Evolutionary conservation across 2,329 filamentous ascomycete species (phyloP).

Genomic region (Colletotrichum kahawae): DNA sequence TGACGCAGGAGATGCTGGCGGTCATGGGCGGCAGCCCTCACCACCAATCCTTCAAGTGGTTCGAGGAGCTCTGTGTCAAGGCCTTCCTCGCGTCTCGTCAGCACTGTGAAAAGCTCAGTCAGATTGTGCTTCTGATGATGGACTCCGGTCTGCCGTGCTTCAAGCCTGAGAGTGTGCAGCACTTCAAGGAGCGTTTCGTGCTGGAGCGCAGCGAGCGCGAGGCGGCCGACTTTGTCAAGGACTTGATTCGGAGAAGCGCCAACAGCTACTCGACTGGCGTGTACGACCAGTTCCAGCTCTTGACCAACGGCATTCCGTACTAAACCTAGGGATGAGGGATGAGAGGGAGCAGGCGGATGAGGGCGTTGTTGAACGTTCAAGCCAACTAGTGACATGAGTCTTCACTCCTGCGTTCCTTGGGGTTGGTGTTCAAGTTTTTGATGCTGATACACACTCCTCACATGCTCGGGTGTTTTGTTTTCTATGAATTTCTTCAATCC

Average conservation of each 20-base stretch:
- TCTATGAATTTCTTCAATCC: neutral
- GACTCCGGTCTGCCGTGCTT: conserved; percentile 97
- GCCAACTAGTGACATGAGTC: neutral
- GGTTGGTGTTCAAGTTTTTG: neutral
- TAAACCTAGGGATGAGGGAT: conserved; percentile 41
- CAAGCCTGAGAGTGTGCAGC: conserved; percentile 91
- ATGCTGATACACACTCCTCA: neutral
- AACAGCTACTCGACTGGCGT: conserved; percentile 89
- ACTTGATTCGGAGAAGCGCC: conserved; percentile 88
- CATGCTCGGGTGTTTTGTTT: neutral
- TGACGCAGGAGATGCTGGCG: conserved; percentile 97
- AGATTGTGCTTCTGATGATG: conserved; percentile 94
- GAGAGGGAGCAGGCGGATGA: neutral
- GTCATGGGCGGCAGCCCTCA: conserved; percentile 92
- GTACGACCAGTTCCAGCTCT: conserved; percentile 96
- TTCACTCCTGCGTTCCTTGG: neutral
- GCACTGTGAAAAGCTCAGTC: conserved; percentile 85
- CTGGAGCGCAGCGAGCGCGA: conserved; percentile 90
- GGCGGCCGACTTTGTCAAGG: conserved; percentile 92
- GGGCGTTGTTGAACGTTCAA: neutral
- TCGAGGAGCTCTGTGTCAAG: conserved; percentile 96
- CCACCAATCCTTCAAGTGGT: conserved; percentile 91
- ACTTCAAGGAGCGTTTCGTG: conserved; percentile 92
- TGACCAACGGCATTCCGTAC: conserved; percentile 97
- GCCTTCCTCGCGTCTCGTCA: conserved; percentile 88